Base-by-base conservation (phyloP, 164 flowering plant species). In the Magnolia kwangsiensis region DNA sequence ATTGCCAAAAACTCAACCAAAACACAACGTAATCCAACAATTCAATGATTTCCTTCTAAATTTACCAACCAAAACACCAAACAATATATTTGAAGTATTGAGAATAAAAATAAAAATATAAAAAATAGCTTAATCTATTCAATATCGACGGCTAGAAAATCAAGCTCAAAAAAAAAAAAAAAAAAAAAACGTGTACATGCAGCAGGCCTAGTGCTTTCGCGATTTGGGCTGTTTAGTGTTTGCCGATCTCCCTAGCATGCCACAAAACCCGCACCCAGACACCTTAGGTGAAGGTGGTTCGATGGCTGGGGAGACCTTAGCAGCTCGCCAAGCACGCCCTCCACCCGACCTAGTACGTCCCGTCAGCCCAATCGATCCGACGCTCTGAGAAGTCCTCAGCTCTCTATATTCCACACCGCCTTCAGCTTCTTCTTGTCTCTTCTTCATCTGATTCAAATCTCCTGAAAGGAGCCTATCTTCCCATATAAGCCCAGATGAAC, bases 401-500 rank as follows among this genome's bases (percentile, higher is more conserved):
- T 74, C 79, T 69, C 76, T 71, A 5, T 13, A 20, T 24, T 45
- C 58, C 21, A 10, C 59, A 5, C 63, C 81, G 72, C 78, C 81
- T 69, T 77, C 73, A 13, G 5, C 71, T 67, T 67, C 19, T 13
- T 27, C 61, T 16, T 10, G 3, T 29, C 74, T 72, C 50, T 75
- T 67, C 79, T 79, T 78, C 31, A 8, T 21, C 50, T 80, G 79
- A 75, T 77, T 83, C 55, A 87, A 51, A 6, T 88, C 91, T 11
- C 84, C 88, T 13, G 86, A 71, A 11, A 88, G 55, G 51, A 87
- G 70, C 77, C 83, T 83, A 77, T 92, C 97, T 68, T 92, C 94
- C 97, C 96, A 93, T 21, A 93, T 86, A 50, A 86, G 72, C 2
- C 98, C 98, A 4, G 98, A 93, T 4, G 95, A 93, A 19, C 98